These are phyloP conservation scores for Daldinia caldariorum DNA, from an alignment of 495 filamentous ascomycete species.

Conservation along the genomic window DNA sequence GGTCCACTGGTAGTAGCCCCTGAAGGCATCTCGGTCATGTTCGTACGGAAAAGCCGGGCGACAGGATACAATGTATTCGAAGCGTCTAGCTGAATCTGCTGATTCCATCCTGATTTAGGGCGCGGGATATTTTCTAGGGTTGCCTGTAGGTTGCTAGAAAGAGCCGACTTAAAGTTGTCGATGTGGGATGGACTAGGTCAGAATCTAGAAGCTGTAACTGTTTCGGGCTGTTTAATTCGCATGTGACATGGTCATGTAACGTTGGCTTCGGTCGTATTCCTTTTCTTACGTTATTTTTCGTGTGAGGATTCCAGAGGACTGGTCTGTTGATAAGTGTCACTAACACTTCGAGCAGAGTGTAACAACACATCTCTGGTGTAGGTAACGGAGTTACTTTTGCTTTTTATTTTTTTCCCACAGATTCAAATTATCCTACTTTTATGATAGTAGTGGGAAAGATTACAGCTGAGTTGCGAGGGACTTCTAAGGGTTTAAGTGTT, in stretches of 20 bases:
- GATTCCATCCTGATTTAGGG: not conserved
- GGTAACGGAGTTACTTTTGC: not conserved
- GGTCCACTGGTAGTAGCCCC: not conserved
- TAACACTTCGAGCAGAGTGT: not conserved
- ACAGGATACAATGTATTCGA: not conserved
- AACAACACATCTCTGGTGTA: not conserved
- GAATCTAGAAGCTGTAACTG: not conserved
- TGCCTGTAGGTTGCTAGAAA: not conserved
- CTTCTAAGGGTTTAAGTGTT: conserved; percentile 7
- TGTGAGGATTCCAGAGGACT: not conserved
- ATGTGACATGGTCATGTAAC: conserved; percentile 4
- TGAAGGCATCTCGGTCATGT: not conserved
- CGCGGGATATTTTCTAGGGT: conserved; percentile 6
- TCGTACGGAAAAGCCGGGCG: not conserved
- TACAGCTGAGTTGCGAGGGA: not conserved
- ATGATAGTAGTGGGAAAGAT: not conserved
- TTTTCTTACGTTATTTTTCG: conserved; percentile 8
- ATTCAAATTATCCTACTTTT: conserved; percentile 2
- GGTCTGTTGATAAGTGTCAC: not conserved
- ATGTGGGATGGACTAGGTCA: conserved; percentile 8
- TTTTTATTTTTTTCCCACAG: not conserved
- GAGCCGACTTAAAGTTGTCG: not conserved
- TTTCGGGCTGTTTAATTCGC: conserved; percentile 4
- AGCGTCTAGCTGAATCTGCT: not conserved
- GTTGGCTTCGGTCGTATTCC: conserved; percentile 6